phyloP scores from a whole-genome alignment of 176 grass and related monocot genomes.

The Avena eriantha region DNA sequence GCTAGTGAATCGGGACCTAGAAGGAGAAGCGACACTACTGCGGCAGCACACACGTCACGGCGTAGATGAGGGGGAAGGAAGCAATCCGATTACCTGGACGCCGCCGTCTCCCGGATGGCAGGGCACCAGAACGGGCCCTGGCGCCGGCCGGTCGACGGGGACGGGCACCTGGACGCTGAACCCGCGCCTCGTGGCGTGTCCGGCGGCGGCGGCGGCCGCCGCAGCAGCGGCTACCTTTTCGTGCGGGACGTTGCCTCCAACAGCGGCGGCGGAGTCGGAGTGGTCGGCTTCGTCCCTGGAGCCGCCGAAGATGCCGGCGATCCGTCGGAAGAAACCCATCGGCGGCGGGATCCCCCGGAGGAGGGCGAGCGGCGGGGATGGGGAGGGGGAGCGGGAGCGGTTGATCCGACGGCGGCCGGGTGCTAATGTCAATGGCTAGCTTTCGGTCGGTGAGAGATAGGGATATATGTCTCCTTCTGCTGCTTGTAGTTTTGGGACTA shows the following conservation, averaged over 20 bases:
- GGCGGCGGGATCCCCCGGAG: not conserved
- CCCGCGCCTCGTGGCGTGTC: constrained; percentile 42
- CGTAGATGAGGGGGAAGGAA: not conserved
- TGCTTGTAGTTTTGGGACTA: not conserved
- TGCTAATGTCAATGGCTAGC: constrained; percentile 34
- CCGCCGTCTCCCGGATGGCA: constrained; percentile 58
- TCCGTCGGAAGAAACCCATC: constrained; percentile 52
- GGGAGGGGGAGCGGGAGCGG: too few relatives aligned
- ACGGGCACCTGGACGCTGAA: constrained; percentile 66
- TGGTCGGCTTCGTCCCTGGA: constrained; percentile 61
- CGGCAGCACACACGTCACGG: not conserved
- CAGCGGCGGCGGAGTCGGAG: not conserved
- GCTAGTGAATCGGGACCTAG: not conserved
- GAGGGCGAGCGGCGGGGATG: not conserved
- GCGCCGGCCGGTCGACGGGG: constrained; percentile 46
- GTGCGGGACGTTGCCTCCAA: constrained; percentile 35
- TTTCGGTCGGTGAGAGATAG: not conserved
- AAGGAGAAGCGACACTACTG: not conserved
- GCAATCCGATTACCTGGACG: constrained; percentile 57
- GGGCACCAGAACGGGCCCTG: constrained; percentile 49
- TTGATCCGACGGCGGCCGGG: constrained; percentile 42
- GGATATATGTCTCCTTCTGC: not conserved
- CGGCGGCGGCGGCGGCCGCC: not conserved
- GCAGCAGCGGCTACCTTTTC: constrained; percentile 38
- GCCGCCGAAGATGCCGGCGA: constrained; percentile 51